A percentile compares a stretch with the other conserved stretches of the same genome.
These are phyloP conservation scores for Pyrenochaeta sp. DNA, from an alignment of 2,329 filamentous ascomycete species.

Conservation along the genomic window DNA sequence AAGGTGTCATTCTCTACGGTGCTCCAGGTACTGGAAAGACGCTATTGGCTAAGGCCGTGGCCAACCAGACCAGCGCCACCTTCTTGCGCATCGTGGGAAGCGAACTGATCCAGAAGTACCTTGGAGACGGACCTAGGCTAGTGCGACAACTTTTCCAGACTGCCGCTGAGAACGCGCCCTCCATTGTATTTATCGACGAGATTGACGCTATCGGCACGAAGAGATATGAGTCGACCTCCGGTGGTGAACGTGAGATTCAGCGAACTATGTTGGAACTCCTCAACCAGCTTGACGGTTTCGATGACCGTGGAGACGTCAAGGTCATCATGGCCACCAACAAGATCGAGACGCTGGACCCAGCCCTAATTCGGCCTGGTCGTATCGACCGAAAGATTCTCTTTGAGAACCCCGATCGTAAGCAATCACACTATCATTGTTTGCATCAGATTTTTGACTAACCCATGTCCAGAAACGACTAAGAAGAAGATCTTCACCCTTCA, in stretches of 20 bases:
- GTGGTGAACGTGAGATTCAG: slow-evolving; percentile 96
- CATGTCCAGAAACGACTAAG: slow-evolving; percentile 82
- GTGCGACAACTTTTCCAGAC: slow-evolving; percentile 97
- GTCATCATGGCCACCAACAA: slow-evolving; percentile 99
- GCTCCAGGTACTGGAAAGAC: slow-evolving; percentile 97
- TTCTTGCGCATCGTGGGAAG: slow-evolving; percentile 97
- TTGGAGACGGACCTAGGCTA: slow-evolving; percentile 92
- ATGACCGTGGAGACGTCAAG: slow-evolving; percentile 98
- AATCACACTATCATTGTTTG: neutral
- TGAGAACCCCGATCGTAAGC: slow-evolving; percentile 74
- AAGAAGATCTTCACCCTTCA: slow-evolving; percentile 99
- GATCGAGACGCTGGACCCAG: slow-evolving; percentile 96
- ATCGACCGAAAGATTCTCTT: slow-evolving; percentile 97
- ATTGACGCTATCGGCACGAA: slow-evolving; percentile 99
- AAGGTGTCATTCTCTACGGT: slow-evolving; percentile 98
- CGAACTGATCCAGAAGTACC: slow-evolving; percentile 98
- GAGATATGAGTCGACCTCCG: slow-evolving; percentile 96
- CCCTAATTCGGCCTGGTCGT: slow-evolving; percentile 93
- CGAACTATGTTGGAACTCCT: slow-evolving; percentile 98
- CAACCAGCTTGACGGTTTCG: slow-evolving; percentile 98
- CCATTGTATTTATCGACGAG: slow-evolving; percentile 99
- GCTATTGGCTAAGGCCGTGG: slow-evolving; percentile 92
- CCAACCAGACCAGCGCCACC: slow-evolving; percentile 98
- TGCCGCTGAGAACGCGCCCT: slow-evolving; percentile 93
- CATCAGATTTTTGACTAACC: slow-evolving; percentile 57